Conservation (phyloP, 306 rosid genomes). For the Trifolium fragiferum region DNA sequence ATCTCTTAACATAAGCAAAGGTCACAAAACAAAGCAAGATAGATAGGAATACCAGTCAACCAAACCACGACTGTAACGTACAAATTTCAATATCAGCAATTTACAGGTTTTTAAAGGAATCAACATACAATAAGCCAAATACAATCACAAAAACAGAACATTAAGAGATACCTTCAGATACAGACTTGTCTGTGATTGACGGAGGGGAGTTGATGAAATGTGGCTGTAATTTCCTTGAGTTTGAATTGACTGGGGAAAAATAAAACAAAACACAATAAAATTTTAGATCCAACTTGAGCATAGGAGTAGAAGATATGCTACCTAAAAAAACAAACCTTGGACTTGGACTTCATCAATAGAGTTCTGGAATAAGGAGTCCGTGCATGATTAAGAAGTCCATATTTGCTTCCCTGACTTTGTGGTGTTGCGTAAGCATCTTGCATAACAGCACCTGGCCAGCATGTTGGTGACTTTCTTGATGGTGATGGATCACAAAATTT, state of each 20-base stretch:
- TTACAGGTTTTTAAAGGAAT: slow-evolving; percentile 9
- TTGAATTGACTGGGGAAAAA: slow-evolving; percentile 54
- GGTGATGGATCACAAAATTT: slow-evolving; percentile 59
- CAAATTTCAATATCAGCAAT: slow-evolving; percentile 10
- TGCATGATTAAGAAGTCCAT: slow-evolving; percentile 69
- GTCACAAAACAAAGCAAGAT: slow-evolving; percentile 9
- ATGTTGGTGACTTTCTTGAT: slow-evolving; percentile 57
- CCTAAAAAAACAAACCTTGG: slow-evolving; percentile 60
- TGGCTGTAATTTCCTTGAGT: slow-evolving; percentile 49
- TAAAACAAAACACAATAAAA: slow-evolving; percentile 1
- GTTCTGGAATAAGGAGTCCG: slow-evolving; percentile 92
- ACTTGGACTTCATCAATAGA: slow-evolving; percentile 71
- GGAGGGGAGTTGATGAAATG: slow-evolving; percentile 53
- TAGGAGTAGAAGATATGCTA: slow-evolving; percentile 28
- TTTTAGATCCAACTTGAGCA: slow-evolving; percentile 25
- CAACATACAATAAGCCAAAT: slow-evolving; percentile 22
- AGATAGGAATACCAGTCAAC: slow-evolving; percentile 26
- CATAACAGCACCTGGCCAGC: slow-evolving; percentile 91
- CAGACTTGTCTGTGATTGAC: slow-evolving; percentile 52
- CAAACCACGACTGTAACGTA: neutral
- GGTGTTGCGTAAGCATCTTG: slow-evolving; percentile 69
- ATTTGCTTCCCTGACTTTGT: slow-evolving; percentile 66
- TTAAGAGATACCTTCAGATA: slow-evolving; percentile 61
- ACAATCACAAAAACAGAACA: slow-evolving; percentile 21
- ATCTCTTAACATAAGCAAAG: neutral